These are phyloP conservation scores for Puccinia horiana DNA, from an alignment of 1,284 basidiomycete species.

Conservation along the genomic window DNA sequence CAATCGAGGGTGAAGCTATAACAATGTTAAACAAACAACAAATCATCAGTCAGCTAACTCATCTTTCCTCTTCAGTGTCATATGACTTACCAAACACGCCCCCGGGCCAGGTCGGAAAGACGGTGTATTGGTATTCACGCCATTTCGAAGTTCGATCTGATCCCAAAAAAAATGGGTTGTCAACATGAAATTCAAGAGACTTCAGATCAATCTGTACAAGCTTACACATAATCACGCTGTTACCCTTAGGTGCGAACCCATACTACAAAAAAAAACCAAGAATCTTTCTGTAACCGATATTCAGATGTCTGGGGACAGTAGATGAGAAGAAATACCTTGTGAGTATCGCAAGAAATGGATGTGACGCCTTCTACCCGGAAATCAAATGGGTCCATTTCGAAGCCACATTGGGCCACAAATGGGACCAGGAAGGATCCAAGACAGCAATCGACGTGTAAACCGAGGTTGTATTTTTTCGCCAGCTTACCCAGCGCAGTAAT, in stretches of 20 bases:
- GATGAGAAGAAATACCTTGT: conserved; percentile 66
- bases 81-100: conserved; percentile 55
- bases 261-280: conserved; percentile 64
- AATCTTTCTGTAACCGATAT: not conserved
- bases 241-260: conserved; percentile 78
- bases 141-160: conserved; percentile 54
- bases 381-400: conserved; percentile 69
- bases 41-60: not conserved
- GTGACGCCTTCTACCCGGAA: conserved; percentile 87
- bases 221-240: conserved; percentile 41
- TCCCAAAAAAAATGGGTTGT: not conserved
- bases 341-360: conserved; percentile 68
- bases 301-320: not conserved
- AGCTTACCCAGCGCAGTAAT: conserved; percentile 77
- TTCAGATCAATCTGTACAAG: not conserved
- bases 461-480: conserved; percentile 74
- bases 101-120: conserved; percentile 58
- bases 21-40: not conserved
- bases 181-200: conserved; percentile 33
- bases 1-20: conserved; percentile 54
- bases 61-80: not conserved
- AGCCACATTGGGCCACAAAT: conserved; percentile 70
- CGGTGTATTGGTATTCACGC: conserved; percentile 57
- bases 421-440: conserved; percentile 88
- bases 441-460: conserved; percentile 84